Conservation (phyloP, 2,329 filamentous ascomycete species). For the Lecanosticta acicola region DNA sequence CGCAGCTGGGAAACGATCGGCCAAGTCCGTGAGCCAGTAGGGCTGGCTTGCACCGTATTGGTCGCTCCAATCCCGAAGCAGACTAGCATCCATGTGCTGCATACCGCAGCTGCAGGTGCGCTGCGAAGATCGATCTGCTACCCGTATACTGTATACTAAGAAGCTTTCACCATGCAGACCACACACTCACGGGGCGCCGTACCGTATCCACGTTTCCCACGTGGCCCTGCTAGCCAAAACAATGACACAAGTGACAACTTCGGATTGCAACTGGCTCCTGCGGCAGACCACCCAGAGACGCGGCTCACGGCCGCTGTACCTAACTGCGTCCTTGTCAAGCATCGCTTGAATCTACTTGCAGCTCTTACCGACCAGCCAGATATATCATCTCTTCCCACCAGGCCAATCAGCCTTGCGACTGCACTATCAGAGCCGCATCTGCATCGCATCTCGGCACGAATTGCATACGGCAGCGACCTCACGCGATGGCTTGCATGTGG, state of each 20-base stretch:
- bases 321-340: background rate
- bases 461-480: conserved; percentile 3
- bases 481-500: conserved; percentile 13
- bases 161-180: conserved; percentile 14
- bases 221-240: conserved; percentile 9
- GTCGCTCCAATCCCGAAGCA: background rate
- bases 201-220: conserved; percentile 17
- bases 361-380: conserved; percentile 11
- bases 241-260: too few relatives aligned
- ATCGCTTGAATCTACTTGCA: conserved; percentile 1
- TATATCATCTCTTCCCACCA: background rate
- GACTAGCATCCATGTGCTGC: background rate
- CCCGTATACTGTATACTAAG: conserved; percentile 12
- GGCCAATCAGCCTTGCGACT: conserved; percentile 11
- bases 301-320: too few relatives aligned
- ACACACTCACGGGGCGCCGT: conserved; percentile 19
- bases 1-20: conserved; percentile 1
- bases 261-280: too few relatives aligned
- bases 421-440: conserved; percentile 16
- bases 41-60: background rate
- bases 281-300: too few relatives aligned
- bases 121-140: conserved; percentile 16
- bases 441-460: conserved; percentile 16
- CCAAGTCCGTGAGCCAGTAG: conserved; percentile 6
- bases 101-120: conserved; percentile 11